Conservation (phyloP, 495 filamentous ascomycete genomes). For the Corynascus novoguineensis region DNA sequence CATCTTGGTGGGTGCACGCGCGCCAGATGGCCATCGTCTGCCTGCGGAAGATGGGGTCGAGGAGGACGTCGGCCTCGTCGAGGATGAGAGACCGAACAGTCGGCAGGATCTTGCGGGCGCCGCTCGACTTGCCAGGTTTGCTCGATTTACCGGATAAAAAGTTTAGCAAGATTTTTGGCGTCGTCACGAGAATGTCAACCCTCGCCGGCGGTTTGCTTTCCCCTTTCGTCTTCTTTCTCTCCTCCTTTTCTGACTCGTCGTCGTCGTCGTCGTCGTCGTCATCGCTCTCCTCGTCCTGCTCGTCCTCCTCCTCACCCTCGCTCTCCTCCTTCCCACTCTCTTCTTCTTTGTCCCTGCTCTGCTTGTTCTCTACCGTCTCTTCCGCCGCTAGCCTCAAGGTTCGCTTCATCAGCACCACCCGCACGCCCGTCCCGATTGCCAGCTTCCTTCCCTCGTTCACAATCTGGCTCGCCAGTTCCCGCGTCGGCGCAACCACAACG, state of each 20-base stretch:
- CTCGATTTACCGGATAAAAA: constrained; percentile 55
- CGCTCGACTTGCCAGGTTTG: constrained; percentile 46
- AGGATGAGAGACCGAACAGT: constrained; percentile 67
- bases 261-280: constrained; percentile 18
- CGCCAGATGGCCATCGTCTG: constrained; percentile 87
- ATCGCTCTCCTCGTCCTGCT: constrained; percentile 32
- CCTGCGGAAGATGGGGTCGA: constrained; percentile 83
- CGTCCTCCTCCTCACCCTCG: constrained; percentile 14
- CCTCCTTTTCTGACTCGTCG: constrained; percentile 33
- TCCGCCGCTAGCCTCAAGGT: constrained; percentile 62
- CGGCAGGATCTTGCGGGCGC: constrained; percentile 47
- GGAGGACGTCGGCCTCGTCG: constrained; percentile 91
- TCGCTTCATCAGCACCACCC: constrained; percentile 77
- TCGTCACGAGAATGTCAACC: constrained; percentile 83
- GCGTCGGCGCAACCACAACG: constrained; percentile 82
- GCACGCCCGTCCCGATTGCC: constrained; percentile 68
- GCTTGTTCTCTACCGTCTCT: constrained; percentile 32
- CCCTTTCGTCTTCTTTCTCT: constrained; percentile 12
- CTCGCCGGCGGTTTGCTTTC: constrained; percentile 48
- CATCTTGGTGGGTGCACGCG: constrained; percentile 57
- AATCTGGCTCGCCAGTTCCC: constrained; percentile 87
- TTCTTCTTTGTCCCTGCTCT: constrained; percentile 26
- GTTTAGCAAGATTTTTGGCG: constrained; percentile 72
- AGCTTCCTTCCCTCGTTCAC: constrained; percentile 87
- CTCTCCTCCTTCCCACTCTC: constrained; percentile 25